Conservation (phyloP, 179 eudicot species). For the Corrigiola litoralis region DNA sequence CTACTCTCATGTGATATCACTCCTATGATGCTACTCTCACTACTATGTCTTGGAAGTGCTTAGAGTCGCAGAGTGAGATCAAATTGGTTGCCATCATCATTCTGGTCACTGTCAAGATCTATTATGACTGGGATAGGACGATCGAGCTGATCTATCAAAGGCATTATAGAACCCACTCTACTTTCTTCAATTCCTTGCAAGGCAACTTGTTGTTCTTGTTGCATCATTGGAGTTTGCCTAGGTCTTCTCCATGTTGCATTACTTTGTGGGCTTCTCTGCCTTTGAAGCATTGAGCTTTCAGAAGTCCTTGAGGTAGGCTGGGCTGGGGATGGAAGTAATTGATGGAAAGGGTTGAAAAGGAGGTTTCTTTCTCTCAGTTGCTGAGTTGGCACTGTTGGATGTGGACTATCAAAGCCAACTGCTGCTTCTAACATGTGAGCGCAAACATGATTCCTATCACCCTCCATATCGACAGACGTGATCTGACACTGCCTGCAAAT, state of each 20-base stretch:
- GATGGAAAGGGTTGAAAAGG: conserved; percentile 24
- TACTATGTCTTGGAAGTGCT: neutral
- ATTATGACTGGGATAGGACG: conserved; percentile 24
- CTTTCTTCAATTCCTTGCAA: conserved; percentile 1
- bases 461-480: conserved; percentile 21
- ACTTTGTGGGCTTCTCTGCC: conserved; percentile 17
- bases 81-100: conserved; percentile 9
- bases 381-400: conserved; percentile 7
- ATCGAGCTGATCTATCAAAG: conserved; percentile 26
- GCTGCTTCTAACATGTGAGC: conserved; percentile 24
- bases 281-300: conserved; percentile 10
- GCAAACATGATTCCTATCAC: conserved; percentile 16
- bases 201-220: conserved; percentile 12
- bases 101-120: conserved; percentile 23
- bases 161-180: conserved; percentile 11
- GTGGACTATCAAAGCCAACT: conserved; percentile 9
- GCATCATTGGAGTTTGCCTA: conserved; percentile 12
- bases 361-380: conserved; percentile 36
- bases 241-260: conserved; percentile 12
- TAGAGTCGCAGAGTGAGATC: conserved; percentile 31
- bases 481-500: conserved; percentile 26
- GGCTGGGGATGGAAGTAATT: conserved; percentile 18
- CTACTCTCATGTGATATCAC: neutral
- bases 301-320: conserved; percentile 6
- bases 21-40: too few relatives aligned